Evolutionary conservation across 2,329 filamentous ascomycete genomes (phyloP).

Genomic region (Botryosphaeria dothidea): DNA sequence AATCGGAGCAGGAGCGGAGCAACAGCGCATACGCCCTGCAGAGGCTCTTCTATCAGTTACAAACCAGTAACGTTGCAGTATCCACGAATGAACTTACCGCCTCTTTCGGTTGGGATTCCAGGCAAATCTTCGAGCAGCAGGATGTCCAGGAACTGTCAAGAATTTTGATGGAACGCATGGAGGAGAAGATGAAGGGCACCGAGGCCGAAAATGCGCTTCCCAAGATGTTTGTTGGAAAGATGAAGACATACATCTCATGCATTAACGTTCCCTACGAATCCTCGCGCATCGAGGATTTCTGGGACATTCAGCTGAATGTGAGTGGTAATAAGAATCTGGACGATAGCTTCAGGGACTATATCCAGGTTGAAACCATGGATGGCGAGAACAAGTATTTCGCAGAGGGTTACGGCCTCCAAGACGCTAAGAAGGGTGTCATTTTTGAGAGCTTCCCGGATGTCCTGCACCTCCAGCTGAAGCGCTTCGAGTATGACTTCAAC

Average conservation of each 20-base stretch:
- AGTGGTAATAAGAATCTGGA: constrained; percentile 89
- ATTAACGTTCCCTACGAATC: constrained; percentile 99
- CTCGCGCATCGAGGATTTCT: constrained; percentile 93
- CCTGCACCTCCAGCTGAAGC: constrained; percentile 90
- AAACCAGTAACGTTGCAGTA: constrained; percentile 81
- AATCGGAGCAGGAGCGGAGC: constrained; percentile 73
- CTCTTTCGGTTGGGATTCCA: constrained; percentile 97
- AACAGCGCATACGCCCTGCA: constrained; percentile 96
- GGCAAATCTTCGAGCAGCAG: constrained; percentile 98
- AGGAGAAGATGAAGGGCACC: constrained; percentile 97
- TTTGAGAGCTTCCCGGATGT: constrained; percentile 95
- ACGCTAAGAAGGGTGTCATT: constrained; percentile 96
- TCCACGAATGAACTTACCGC: constrained; percentile 90
- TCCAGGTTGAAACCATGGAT: constrained; percentile 94
- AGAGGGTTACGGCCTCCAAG: constrained; percentile 86
- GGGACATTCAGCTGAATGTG: constrained; percentile 98
- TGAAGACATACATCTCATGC: constrained; percentile 98
- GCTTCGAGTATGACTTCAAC: constrained; percentile 97
- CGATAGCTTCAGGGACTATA: constrained; percentile 94
- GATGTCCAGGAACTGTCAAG: constrained; percentile 96
- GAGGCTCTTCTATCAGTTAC: constrained; percentile 89
- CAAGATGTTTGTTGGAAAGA: constrained; percentile 93
- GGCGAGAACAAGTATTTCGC: constrained; percentile 99
- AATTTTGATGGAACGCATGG: constrained; percentile 95
- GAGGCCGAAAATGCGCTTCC: constrained; percentile 85